Conservation (phyloP, 768 basidiomycete species). For the Mycena maculata region DNA sequence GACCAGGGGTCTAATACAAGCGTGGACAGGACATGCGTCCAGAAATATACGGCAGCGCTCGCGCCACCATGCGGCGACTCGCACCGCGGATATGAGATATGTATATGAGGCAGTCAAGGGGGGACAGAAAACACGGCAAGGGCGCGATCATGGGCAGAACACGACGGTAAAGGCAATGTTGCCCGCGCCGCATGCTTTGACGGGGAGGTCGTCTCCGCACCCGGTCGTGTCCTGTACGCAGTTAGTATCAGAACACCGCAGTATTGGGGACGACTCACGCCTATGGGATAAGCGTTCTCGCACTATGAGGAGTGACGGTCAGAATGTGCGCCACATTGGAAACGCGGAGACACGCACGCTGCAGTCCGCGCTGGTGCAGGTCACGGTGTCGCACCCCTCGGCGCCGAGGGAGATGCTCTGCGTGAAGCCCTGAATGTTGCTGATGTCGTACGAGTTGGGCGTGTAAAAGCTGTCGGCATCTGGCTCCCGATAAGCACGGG, state of each 20-base stretch:
- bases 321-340: not conserved
- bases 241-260: not conserved
- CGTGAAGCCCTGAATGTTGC: conserved; percentile 33
- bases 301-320: conserved; percentile 5
- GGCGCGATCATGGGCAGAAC: conserved; percentile 24
- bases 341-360: not conserved
- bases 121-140: too few species aligned
- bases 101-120: too few species aligned
- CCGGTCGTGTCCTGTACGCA: conserved; percentile 22
- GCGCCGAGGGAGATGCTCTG: conserved; percentile 33
- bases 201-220: conserved; percentile 28
- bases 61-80: too few species aligned
- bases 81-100: too few species aligned
- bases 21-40: too few species aligned
- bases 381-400: conserved; percentile 23
- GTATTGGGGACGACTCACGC: conserved; percentile 10
- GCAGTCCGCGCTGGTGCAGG: conserved; percentile 25
- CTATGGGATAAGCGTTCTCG: conserved; percentile 28
- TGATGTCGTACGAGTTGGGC: conserved; percentile 33
- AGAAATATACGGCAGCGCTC: too few species aligned
- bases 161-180: conserved; percentile 23
- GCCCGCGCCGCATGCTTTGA: conserved; percentile 29
- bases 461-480: conserved; percentile 33
- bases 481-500: not conserved
- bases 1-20: too few species aligned